Conservation (phyloP, 1,284 basidiomycete species). For the Sporisorium graminicola region DNA sequence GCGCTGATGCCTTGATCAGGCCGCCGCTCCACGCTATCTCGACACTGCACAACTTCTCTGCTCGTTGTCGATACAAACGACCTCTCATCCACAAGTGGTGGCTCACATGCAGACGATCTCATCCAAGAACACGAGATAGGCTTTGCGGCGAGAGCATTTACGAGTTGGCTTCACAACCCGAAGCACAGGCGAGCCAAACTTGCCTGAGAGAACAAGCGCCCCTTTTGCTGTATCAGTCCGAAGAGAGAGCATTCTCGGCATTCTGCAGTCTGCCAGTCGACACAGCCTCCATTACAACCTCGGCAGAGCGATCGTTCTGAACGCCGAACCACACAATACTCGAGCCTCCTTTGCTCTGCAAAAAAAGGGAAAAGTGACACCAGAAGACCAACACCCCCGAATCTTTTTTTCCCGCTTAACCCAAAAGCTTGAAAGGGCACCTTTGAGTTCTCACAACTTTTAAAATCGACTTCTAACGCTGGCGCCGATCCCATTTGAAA, state of each 20-base stretch:
- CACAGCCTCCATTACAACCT: not conserved
- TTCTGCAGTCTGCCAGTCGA: not conserved
- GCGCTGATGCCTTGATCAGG: not conserved
- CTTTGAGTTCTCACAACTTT: not conserved
- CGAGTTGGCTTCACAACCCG: no score
- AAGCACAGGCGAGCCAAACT: no score
- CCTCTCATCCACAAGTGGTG: no score
- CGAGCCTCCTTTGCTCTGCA: not conserved
- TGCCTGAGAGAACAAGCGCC: no score
- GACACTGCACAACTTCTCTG: no score
- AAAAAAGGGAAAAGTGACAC: slow-evolving; percentile 4
- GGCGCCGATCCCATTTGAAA: slow-evolving; percentile 15
- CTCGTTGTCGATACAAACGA: no score
- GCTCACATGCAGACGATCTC: no score
- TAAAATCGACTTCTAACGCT: not conserved
- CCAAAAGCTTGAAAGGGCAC: not conserved
- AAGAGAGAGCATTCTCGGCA: not conserved
- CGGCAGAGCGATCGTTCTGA: not conserved
- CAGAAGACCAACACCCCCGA: slow-evolving; percentile 7
- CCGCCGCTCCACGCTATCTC: no score
- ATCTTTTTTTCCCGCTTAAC: not conserved
- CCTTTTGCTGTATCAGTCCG: no score
- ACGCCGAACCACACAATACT: not conserved
- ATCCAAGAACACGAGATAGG: no score
- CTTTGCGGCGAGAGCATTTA: no score